phyloP scores from a whole-genome alignment of 441 rosid genomes.

The Eugenia klotzschiana region DNA sequence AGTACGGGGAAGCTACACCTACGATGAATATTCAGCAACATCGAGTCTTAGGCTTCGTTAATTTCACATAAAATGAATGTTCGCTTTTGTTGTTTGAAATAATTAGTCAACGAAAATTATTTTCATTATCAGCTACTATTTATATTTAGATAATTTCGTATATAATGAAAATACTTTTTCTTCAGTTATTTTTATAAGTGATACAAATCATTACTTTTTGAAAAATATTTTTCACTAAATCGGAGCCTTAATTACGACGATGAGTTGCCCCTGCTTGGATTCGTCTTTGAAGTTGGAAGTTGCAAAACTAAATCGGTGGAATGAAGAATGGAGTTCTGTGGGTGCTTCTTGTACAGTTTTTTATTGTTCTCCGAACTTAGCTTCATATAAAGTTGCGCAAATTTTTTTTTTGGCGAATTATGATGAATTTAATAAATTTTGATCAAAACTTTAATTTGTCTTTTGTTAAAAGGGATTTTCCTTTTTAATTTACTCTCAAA shows the following conservation, averaged over 20 bases:
- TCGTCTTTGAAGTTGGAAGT: neutral
- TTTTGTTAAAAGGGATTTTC: neutral
- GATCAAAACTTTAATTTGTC: neutral
- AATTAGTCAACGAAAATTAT: no score
- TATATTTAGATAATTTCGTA: no score
- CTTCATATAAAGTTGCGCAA: neutral
- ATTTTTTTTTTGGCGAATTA: neutral
- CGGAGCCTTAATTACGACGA: no score
- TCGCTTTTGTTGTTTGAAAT: neutral
- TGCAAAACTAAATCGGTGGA: neutral
- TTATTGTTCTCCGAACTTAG: neutral
- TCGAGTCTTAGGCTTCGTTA: neutral
- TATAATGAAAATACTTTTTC: no score
- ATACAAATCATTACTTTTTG: neutral
- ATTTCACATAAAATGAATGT: no score
- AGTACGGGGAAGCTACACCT: neutral
- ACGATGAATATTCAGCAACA: neutral
- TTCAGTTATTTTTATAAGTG: no score
- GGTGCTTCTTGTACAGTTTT: neutral
- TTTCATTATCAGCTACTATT: no score
- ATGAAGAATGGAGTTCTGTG: neutral
- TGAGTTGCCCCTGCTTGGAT: neutral
- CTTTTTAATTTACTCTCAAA: neutral
- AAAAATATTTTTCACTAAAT: neutral
- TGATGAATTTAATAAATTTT: neutral